Evolutionary conservation across 306 rosid species (phyloP).

Genomic region (Casuarina equisetifolia): DNA sequence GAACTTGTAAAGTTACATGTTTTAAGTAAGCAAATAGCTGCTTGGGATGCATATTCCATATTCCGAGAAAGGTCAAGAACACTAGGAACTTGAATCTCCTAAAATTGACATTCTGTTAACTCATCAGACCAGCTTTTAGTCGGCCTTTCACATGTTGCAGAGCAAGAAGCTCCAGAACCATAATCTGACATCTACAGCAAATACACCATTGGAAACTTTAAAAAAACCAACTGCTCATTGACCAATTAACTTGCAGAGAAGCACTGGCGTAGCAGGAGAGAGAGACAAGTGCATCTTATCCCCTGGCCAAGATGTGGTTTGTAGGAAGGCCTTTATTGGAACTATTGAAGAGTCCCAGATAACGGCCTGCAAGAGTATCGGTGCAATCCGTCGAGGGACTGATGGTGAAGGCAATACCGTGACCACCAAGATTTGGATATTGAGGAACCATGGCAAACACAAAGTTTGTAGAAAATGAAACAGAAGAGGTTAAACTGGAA

Average conservation of each 20-base stretch:
- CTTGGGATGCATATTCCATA: constrained; percentile 87
- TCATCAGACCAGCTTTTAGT: constrained; percentile 46
- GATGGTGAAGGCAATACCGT: too few relatives aligned
- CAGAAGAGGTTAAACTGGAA: too few relatives aligned
- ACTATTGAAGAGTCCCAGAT: too few relatives aligned
- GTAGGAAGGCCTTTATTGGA: too few relatives aligned
- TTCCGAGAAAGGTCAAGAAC: constrained; percentile 77
- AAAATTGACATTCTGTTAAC: constrained; percentile 53
- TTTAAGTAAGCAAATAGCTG: constrained; percentile 57
- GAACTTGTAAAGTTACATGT: too few relatives aligned
- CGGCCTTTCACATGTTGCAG: constrained; percentile 48
- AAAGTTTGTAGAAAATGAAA: too few relatives aligned
- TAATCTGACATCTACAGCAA: constrained; percentile 76
- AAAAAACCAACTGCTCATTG: too few relatives aligned
- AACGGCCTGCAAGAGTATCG: too few relatives aligned
- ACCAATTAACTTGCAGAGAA: not conserved
- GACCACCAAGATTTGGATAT: too few relatives aligned
- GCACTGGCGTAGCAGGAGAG: not conserved
- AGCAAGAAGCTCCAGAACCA: constrained; percentile 67
- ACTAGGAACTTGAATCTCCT: constrained; percentile 71
- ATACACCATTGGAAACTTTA: not conserved
- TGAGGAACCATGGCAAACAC: too few relatives aligned
- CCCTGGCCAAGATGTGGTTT: too few relatives aligned
- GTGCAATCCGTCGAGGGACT: too few relatives aligned
- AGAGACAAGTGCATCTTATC: not conserved